Conservation (phyloP, 2,329 filamentous ascomycete species). For the Lachnum nothofagi region DNA sequence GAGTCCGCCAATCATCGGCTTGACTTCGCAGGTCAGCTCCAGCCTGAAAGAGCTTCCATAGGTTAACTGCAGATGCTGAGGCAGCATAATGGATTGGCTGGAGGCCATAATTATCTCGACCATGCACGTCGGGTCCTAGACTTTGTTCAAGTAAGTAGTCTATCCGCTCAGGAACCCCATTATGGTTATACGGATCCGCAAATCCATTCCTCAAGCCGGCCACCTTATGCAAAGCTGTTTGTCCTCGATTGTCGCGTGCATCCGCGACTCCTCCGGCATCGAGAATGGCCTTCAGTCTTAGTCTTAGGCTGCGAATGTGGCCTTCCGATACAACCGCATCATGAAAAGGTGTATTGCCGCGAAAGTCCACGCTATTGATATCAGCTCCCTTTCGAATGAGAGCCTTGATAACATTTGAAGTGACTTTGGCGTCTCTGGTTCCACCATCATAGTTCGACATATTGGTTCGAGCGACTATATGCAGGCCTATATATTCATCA, state of each 20-base stretch:
- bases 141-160: background rate
- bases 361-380: slow-evolving; percentile 1
- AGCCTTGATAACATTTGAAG: background rate
- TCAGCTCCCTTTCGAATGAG: slow-evolving; percentile 7
- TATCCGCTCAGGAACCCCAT: background rate
- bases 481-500: background rate
- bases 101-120: slow-evolving; percentile 6
- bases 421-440: background rate
- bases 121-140: slow-evolving; percentile 1
- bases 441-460: background rate
- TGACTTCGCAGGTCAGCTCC: slow-evolving; percentile 5
- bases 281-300: background rate
- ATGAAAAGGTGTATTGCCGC: slow-evolving; percentile 8
- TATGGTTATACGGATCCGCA: background rate
- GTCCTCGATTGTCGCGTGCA: slow-evolving; percentile 1
- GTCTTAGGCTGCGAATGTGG: background rate
- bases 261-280: background rate
- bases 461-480: background rate
- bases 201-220: background rate
- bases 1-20: slow-evolving; percentile 7
- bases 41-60: slow-evolving; percentile 5
- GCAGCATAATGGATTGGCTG: slow-evolving; percentile 16
- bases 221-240: slow-evolving; percentile 8
- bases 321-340: background rate
- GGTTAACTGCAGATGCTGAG: slow-evolving; percentile 2